A percentile compares a stretch with the other conserved stretches of the same genome.
Evolutionary conservation across 129 eudicot genomes (phyloP).

Genomic region (Kitagawia praeruptora): DNA sequence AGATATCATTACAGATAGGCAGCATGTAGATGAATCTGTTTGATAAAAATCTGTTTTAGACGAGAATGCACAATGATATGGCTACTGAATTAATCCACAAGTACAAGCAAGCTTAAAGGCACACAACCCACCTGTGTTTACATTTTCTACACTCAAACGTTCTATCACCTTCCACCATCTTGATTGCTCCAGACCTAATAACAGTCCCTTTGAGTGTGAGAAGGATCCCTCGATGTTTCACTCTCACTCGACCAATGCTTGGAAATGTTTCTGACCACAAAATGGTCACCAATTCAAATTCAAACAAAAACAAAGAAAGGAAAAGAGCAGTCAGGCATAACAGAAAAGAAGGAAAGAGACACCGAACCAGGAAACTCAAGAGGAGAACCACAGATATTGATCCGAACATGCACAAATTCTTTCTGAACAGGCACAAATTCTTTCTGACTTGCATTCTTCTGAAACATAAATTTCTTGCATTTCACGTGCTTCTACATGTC

Average conservation of each 20-base stretch:
- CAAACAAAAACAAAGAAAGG: neutral
- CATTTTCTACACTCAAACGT: slow-evolving; percentile 70
- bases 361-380: slow-evolving; percentile 66
- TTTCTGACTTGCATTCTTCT: slow-evolving; percentile 46
- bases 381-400: slow-evolving; percentile 68
- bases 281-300: neutral
- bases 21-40: neutral
- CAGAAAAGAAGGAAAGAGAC: neutral
- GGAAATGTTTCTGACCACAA: slow-evolving; percentile 61
- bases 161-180: slow-evolving; percentile 95
- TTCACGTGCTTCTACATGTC: slow-evolving; percentile 32
- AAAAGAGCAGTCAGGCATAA: slow-evolving; percentile 1
- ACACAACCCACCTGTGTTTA: slow-evolving; percentile 53
- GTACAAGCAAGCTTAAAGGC: neutral
- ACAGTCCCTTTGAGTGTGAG: slow-evolving; percentile 92
- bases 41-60: neutral
- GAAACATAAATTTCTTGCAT: slow-evolving; percentile 11
- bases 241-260: slow-evolving; percentile 84
- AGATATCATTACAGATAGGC: neutral
- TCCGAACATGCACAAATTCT: slow-evolving; percentile 66
- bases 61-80: neutral
- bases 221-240: slow-evolving; percentile 88
- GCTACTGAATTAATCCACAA: neutral
- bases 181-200: slow-evolving; percentile 80
- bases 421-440: slow-evolving; percentile 59